phyloP scores from a whole-genome alignment of 2,329 filamentous ascomycete species.

The Xylaria sp. region DNA sequence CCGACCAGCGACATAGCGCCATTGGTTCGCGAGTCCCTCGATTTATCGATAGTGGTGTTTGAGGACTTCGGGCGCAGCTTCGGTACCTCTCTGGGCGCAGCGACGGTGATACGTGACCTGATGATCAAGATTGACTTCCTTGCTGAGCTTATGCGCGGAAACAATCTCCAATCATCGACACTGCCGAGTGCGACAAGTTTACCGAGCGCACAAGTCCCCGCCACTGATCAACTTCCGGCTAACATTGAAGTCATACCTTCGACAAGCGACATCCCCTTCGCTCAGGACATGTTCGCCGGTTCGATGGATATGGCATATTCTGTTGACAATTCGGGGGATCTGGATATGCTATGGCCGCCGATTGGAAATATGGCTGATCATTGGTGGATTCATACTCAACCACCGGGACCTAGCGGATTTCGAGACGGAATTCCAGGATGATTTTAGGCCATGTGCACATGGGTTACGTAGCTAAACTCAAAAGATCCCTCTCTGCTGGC shows the following conservation, averaged over 20 bases:
- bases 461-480: not conserved
- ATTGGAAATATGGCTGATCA: slow-evolving; percentile 39
- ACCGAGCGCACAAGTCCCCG: slow-evolving; percentile 10
- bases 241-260: slow-evolving; percentile 16
- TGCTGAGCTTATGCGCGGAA: slow-evolving; percentile 33
- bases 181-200: slow-evolving; percentile 6
- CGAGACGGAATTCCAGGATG: slow-evolving; percentile 9
- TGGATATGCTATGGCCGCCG: slow-evolving; percentile 42
- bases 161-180: slow-evolving; percentile 18
- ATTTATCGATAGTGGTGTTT: slow-evolving; percentile 40
- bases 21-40: slow-evolving; percentile 38
- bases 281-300: slow-evolving; percentile 30
- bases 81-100: slow-evolving; percentile 39
- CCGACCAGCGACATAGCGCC: slow-evolving; percentile 35
- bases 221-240: slow-evolving; percentile 7
- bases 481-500: not conserved
- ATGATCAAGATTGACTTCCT: slow-evolving; percentile 43
- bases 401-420: slow-evolving; percentile 15
- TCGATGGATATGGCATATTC: slow-evolving; percentile 43
- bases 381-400: slow-evolving; percentile 36
- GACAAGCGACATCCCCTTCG: slow-evolving; percentile 26
- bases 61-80: slow-evolving; percentile 42
- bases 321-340: slow-evolving; percentile 40
- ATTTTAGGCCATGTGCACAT: not conserved
- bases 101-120: slow-evolving; percentile 42